Conservation (phyloP, 208 protist genomes). For the Blastocrithidia nonstop region DNA sequence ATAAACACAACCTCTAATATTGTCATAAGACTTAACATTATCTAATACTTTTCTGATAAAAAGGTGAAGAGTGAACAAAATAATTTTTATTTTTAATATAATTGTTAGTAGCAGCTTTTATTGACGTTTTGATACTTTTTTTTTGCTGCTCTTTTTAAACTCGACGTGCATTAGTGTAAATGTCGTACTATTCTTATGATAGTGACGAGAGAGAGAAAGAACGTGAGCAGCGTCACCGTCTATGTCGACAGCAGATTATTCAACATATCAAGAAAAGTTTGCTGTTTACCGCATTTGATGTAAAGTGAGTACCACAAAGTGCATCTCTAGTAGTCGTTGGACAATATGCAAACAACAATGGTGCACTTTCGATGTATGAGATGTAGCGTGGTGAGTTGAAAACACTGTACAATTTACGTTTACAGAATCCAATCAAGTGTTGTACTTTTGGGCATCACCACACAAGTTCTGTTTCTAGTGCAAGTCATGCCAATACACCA, state of each 20-base stretch:
- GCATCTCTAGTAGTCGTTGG: conserved; percentile 68
- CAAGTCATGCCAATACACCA: conserved; percentile 6
- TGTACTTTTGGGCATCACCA: conserved; percentile 78
- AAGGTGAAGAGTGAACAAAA: too few relatives aligned
- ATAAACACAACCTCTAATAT: too few relatives aligned
- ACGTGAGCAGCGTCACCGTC: conserved; percentile 4
- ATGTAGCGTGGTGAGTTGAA: conserved; percentile 70
- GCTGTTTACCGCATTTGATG: conserved; percentile 83
- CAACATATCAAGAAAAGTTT: conserved; percentile 84
- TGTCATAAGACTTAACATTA: too few relatives aligned
- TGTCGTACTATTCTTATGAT: too few relatives aligned
- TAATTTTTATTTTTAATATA: too few relatives aligned
- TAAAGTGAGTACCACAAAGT: conserved; percentile 79
- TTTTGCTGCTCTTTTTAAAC: too few relatives aligned
- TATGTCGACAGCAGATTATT: conserved; percentile 84
- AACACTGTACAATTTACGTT: conserved; percentile 26
- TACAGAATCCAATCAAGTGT: conserved; percentile 73
- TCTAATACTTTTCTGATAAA: too few relatives aligned
- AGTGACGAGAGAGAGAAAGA: conserved; percentile 1
- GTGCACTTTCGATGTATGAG: conserved; percentile 55
- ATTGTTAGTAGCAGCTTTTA: too few relatives aligned
- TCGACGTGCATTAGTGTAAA: too few relatives aligned
- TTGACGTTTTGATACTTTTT: too few relatives aligned
- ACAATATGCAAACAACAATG: conserved; percentile 80
- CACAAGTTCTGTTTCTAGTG: too few relatives aligned